These are phyloP conservation scores for Fusarium domesticum DNA, from an alignment of 2,329 filamentous ascomycete genomes.

Conservation along the genomic window DNA sequence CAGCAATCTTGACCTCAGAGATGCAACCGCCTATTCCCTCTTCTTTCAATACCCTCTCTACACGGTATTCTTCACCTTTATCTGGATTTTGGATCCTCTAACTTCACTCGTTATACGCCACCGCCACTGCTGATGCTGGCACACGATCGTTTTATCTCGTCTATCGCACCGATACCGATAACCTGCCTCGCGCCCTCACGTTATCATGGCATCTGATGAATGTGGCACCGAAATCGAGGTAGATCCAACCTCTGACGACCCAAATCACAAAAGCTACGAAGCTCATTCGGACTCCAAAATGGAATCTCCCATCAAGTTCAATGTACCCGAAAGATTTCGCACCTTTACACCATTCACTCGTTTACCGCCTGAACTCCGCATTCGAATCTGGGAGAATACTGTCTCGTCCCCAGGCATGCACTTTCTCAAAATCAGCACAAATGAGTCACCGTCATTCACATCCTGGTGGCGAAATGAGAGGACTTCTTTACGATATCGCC, in stretches of 20 bases:
- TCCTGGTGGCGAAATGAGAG: slow-evolving; percentile 24
- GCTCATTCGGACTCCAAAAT: not conserved
- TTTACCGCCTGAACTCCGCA: slow-evolving; percentile 37
- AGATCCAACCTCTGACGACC: not conserved
- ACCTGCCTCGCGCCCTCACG: slow-evolving; percentile 12
- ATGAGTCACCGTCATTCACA: slow-evolving; percentile 14
- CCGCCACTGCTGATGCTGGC: not conserved
- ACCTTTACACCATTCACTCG: slow-evolving; percentile 32
- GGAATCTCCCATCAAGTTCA: slow-evolving; percentile 28
- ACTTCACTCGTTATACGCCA: not conserved
- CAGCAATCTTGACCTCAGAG: not conserved
- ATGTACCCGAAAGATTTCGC: slow-evolving; percentile 32
- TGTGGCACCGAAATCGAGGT: slow-evolving; percentile 5
- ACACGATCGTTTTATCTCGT: not conserved
- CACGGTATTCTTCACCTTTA: not conserved
- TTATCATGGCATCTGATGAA: slow-evolving; percentile 17
- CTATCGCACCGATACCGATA: not conserved
- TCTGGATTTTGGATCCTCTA: not conserved
- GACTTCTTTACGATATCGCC: not conserved
- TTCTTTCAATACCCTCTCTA: not conserved
- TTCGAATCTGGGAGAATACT: slow-evolving; percentile 34
- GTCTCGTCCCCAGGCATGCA: slow-evolving; percentile 35
- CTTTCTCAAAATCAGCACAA: slow-evolving; percentile 32
- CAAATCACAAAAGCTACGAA: not conserved
- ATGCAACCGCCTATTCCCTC: not conserved